phyloP scores from a whole-genome alignment of 148 eudicot species.

The Rhododendron henanense region DNA sequence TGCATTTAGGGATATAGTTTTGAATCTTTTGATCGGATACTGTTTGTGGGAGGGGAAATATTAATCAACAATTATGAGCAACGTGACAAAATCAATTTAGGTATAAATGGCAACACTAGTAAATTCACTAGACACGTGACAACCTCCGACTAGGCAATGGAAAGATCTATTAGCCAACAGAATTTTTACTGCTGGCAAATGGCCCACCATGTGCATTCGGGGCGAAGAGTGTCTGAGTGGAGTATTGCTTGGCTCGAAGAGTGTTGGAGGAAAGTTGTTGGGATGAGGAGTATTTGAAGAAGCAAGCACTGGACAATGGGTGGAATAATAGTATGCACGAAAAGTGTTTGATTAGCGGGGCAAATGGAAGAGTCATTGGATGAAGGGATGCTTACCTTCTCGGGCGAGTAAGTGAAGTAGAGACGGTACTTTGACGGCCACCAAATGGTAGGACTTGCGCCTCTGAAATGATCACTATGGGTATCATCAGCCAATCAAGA shows the following conservation, averaged over 20 bases:
- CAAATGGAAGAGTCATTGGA: background rate
- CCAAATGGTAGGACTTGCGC: background rate
- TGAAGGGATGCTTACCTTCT: background rate
- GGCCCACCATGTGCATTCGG: background rate
- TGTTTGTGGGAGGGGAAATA: background rate
- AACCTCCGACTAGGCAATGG: background rate
- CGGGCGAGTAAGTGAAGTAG: background rate
- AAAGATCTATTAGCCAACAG: background rate
- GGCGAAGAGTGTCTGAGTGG: background rate
- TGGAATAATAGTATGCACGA: background rate
- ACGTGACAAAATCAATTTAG: background rate
- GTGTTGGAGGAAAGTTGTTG: background rate
- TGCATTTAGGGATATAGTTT: background rate
- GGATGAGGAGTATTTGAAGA: background rate
- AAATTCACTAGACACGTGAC: background rate
- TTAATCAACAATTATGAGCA: background rate
- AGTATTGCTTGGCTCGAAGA: background rate
- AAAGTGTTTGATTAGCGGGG: background rate
- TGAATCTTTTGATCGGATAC: background rate
- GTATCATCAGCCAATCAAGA: background rate
- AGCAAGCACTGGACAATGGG: background rate
- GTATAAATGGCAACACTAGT: background rate
- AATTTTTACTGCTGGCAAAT: background rate
- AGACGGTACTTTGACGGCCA: background rate
- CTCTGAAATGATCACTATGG: background rate